A percentile compares a stretch with the other conserved stretches of the same genome.
Evolutionary conservation across 2,329 filamentous ascomycete species (phyloP).

Genomic region (Penicillium sp.): DNA sequence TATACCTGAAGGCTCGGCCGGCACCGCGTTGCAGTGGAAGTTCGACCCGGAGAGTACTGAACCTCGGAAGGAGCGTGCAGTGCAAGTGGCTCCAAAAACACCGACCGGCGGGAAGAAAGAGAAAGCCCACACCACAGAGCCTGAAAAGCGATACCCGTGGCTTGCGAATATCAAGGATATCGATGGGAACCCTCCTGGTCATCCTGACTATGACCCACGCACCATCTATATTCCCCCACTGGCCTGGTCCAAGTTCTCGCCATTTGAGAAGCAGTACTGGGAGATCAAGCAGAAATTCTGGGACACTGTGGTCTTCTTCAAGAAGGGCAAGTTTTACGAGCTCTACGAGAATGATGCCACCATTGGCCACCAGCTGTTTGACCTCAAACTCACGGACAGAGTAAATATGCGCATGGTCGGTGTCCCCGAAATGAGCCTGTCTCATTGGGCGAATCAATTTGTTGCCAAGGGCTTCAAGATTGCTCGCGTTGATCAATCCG

Average conservation of each 20-base stretch:
- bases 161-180: slow-evolving; percentile 82
- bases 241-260: slow-evolving; percentile 80
- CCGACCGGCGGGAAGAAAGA: slow-evolving; percentile 46
- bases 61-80: slow-evolving; percentile 51
- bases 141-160: slow-evolving; percentile 87
- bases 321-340: slow-evolving; percentile 99
- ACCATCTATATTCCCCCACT: slow-evolving; percentile 85
- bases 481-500: slow-evolving; percentile 92
- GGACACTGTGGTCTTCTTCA: slow-evolving; percentile 99
- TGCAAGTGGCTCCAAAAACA: slow-evolving; percentile 37
- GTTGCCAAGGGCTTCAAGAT: slow-evolving; percentile 98
- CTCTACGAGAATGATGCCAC: slow-evolving; percentile 98
- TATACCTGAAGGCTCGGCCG: slow-evolving; percentile 57
- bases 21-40: slow-evolving; percentile 81
- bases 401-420: slow-evolving; percentile 99
- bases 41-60: slow-evolving; percentile 64
- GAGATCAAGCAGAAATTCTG: slow-evolving; percentile 98
- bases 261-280: slow-evolving; percentile 99
- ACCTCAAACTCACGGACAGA: slow-evolving; percentile 94
- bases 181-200: slow-evolving; percentile 72
- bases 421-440: slow-evolving; percentile 92
- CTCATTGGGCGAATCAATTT: slow-evolving; percentile 97
- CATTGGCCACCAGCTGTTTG: slow-evolving; percentile 92
- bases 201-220: slow-evolving; percentile 88
- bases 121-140: slow-evolving; percentile 79